These are phyloP conservation scores for Pyrus bretschneideri DNA, from an alignment of 306 rosid genomes.

Conservation along the genomic window DNA sequence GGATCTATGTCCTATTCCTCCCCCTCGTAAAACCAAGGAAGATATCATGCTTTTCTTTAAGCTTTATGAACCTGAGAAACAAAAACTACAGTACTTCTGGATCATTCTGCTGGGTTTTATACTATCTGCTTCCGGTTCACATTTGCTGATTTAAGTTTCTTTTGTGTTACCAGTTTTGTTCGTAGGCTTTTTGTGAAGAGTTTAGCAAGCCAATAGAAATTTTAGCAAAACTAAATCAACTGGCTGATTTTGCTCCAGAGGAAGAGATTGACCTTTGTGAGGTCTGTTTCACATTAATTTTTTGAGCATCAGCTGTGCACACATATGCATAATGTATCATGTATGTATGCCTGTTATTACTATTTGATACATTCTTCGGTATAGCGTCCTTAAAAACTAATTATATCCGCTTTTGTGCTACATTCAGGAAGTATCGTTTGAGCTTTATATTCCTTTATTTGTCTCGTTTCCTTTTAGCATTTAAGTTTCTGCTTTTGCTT, in stretches of 20 bases:
- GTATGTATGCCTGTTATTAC: too few relatives aligned
- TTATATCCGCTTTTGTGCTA: neutral
- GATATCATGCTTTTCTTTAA: slow-evolving; percentile 73
- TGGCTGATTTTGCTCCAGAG: slow-evolving; percentile 73
- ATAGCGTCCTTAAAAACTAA: too few relatives aligned
- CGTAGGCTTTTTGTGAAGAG: slow-evolving; percentile 69
- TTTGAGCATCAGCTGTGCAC: too few relatives aligned
- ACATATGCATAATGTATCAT: too few relatives aligned
- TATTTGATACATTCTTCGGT: too few relatives aligned
- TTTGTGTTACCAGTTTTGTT: slow-evolving; percentile 44
- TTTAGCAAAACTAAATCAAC: slow-evolving; percentile 52
- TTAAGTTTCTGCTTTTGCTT: too few relatives aligned
- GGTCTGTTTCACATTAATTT: slow-evolving; percentile 31
- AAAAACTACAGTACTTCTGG: slow-evolving; percentile 53
- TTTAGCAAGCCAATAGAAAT: slow-evolving; percentile 63
- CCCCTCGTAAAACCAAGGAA: slow-evolving; percentile 62
- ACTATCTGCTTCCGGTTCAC: neutral
- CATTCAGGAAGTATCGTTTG: slow-evolving; percentile 75
- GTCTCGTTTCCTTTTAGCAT: too few relatives aligned
- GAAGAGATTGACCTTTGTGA: slow-evolving; percentile 74
- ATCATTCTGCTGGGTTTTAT: slow-evolving; percentile 6
- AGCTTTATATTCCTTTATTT: slow-evolving; percentile 33
- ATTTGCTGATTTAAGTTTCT: neutral
- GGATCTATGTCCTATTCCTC: slow-evolving; percentile 67
- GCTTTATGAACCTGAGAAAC: slow-evolving; percentile 63